phyloP scores from a whole-genome alignment of 83 land plant genomes.

The Diphasiastrum complanatum region DNA sequence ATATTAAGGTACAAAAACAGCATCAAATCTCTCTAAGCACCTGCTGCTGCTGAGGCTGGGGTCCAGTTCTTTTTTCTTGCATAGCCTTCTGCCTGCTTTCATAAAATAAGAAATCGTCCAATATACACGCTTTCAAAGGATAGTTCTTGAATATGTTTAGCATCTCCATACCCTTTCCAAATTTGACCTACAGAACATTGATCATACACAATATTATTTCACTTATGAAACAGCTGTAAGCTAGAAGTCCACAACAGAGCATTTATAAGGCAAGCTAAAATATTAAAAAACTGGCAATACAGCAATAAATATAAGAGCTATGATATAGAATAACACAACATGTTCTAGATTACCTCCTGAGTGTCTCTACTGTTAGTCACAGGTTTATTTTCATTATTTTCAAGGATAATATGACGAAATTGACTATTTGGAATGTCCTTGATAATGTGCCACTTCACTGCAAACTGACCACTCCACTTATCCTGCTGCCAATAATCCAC shows the following conservation, averaged over 20 bases:
- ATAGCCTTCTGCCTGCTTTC: conserved; percentile 14
- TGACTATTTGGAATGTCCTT: conserved; percentile 76
- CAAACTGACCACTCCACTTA: conserved; percentile 80
- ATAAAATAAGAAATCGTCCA: conserved; percentile 21
- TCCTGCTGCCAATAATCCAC: conserved; percentile 93
- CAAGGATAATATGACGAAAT: conserved; percentile 77
- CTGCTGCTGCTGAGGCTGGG: conserved; percentile 5
- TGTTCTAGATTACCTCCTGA: conserved; percentile 77
- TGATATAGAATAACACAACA: too few species aligned
- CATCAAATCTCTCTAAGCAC: too few species aligned
- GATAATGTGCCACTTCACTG: conserved; percentile 86
- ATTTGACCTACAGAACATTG: conserved; percentile 1
- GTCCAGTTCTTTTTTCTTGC: conserved; percentile 22
- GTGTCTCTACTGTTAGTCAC: conserved; percentile 87
- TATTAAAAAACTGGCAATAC: not conserved
- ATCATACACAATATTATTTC: not conserved
- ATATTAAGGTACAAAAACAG: too few species aligned
- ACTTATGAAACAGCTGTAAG: not conserved
- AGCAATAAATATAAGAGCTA: too few species aligned
- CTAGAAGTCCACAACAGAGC: not conserved
- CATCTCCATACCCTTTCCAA: conserved; percentile 11
- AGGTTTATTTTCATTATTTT: conserved; percentile 87
- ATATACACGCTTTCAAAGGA: not conserved
- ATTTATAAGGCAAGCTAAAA: not conserved
- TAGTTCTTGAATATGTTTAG: conserved; percentile 16